phyloP scores from a whole-genome alignment of 768 basidiomycete genomes.

The Serendipita sp. region DNA sequence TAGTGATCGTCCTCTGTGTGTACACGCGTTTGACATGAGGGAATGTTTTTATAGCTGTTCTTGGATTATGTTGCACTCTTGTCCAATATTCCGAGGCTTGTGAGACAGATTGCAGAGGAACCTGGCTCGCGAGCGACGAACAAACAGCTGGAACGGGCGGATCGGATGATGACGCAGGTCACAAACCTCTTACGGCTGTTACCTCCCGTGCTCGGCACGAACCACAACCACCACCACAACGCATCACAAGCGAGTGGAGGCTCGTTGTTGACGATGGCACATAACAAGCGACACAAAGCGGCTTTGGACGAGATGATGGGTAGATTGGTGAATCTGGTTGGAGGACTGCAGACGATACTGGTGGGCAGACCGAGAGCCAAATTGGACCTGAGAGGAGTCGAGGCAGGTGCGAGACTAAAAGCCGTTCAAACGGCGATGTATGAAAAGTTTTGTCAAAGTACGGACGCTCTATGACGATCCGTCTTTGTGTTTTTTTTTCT shows the following conservation, averaged over 20 bases:
- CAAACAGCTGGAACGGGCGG: not conserved
- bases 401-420: not conserved
- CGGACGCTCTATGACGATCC: not conserved
- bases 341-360: not conserved
- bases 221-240: not conserved
- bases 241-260: not conserved
- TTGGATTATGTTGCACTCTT: constrained; percentile 36
- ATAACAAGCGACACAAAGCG: not conserved
- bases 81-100: not conserved
- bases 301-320: not conserved
- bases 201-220: not conserved
- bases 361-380: not conserved
- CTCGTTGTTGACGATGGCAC: not conserved
- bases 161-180: not conserved
- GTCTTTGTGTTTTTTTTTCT: no score
- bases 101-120: not conserved
- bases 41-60: constrained; percentile 31
- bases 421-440: not conserved
- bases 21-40: not conserved
- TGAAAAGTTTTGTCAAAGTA: not conserved
- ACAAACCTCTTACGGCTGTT: not conserved
- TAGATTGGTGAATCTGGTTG: not conserved
- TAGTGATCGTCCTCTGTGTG: not conserved
- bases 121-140: not conserved
- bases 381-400: not conserved